These are phyloP conservation scores for Fusarium udum DNA, from an alignment of 2,329 filamentous ascomycete genomes.

Conservation along the genomic window DNA sequence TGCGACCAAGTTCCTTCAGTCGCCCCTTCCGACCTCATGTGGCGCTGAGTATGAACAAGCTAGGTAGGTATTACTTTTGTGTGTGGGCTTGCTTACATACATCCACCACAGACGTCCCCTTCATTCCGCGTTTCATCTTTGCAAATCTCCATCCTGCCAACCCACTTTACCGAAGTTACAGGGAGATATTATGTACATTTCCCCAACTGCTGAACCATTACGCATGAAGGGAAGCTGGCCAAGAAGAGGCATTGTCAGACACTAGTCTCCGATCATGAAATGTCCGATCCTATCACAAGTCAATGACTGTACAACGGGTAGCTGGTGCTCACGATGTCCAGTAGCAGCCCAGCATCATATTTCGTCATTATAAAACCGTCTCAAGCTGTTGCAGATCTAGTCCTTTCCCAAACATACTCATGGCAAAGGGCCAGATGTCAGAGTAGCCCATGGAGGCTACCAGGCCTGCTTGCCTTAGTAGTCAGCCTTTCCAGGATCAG, in stretches of 20 bases:
- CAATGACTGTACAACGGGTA: neutral
- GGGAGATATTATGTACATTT: neutral
- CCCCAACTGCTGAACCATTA: neutral
- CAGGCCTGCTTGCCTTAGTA: neutral
- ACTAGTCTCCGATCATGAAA: neutral
- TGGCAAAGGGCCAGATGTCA: neutral
- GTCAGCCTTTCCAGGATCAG: constrained; percentile 8
- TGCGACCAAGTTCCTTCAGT: constrained; percentile 17
- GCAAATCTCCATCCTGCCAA: constrained; percentile 19
- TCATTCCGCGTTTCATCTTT: constrained; percentile 19
- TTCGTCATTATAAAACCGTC: constrained; percentile 31
- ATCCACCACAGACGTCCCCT: neutral
- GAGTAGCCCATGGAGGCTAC: neutral
- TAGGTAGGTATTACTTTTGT: neutral
- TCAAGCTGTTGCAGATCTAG: constrained; percentile 5
- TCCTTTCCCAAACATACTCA: neutral
- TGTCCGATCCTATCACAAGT: neutral
- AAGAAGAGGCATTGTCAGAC: neutral
- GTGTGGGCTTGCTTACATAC: constrained; percentile 4
- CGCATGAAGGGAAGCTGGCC: neutral
- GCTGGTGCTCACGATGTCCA: constrained; percentile 3
- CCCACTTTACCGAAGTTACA: constrained; percentile 22
- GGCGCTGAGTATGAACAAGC: constrained; percentile 5
- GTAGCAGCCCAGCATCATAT: constrained; percentile 15
- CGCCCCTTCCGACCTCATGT: constrained; percentile 23